Evolutionary conservation across 352 stramenopile genomes (phyloP).

Genomic region (Phytophthora multivora): DNA sequence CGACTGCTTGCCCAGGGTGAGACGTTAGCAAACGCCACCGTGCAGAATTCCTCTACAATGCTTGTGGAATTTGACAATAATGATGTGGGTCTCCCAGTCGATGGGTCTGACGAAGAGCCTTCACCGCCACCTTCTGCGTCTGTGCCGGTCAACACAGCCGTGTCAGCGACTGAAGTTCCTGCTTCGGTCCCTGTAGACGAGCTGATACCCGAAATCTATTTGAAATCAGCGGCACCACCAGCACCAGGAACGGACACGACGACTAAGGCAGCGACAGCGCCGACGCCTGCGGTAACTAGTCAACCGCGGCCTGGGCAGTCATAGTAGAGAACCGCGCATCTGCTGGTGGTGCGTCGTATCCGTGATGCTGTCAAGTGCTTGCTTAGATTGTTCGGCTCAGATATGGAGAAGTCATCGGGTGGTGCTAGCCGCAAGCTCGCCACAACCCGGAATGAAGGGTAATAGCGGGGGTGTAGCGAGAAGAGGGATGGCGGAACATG

Average conservation of each 20-base stretch:
- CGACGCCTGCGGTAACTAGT: conserved; percentile 5
- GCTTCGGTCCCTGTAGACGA: conserved; percentile 26
- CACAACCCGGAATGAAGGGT: conserved; percentile 17
- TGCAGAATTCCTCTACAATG: conserved; percentile 16
- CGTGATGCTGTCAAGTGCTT: conserved; percentile 29
- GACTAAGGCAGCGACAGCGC: conserved; percentile 15
- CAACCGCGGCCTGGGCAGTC: conserved; percentile 22
- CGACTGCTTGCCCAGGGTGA: conserved; percentile 31
- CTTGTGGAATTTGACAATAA: conserved; percentile 34
- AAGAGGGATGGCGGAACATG: conserved; percentile 22
- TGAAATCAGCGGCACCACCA: conserved; percentile 24
- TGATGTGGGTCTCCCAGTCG: conserved; percentile 30
- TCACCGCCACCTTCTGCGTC: conserved; percentile 12
- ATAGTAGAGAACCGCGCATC: conserved; percentile 28
- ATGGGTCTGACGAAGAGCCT: conserved; percentile 28
- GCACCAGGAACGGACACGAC: conserved; percentile 22
- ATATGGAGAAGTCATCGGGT: conserved; percentile 16
- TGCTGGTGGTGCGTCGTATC: conserved; percentile 22
- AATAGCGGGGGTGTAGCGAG: conserved; percentile 21
- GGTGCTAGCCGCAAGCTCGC: conserved; percentile 16
- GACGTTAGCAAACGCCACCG: conserved; percentile 12
- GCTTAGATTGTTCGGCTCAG: conserved; percentile 33
- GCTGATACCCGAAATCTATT: conserved; percentile 41
- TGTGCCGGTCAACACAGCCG: background rate
- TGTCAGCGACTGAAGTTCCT: conserved; percentile 17